These are phyloP conservation scores for Neofusicoccum ribis DNA, from an alignment of 2,329 filamentous ascomycete genomes.

Conservation along the genomic window DNA sequence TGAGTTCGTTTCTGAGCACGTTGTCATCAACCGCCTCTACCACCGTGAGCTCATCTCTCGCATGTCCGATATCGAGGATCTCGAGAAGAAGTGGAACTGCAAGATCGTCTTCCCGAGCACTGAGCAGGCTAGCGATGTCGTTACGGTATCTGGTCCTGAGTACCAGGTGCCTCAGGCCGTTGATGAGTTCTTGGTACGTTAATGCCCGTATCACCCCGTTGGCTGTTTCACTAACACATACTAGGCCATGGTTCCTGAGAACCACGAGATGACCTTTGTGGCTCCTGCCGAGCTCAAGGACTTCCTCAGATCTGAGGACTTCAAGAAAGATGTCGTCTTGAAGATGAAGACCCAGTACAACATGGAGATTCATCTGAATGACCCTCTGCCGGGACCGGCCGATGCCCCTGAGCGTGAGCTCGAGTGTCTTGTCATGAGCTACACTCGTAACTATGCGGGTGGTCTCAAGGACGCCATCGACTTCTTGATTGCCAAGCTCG, in stretches of 20 bases:
- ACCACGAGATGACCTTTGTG: conserved; percentile 84
- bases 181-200: conserved; percentile 78
- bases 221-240: conserved; percentile 31
- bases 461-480: conserved; percentile 95
- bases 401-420: conserved; percentile 44
- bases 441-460: conserved; percentile 96
- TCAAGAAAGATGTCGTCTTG: conserved; percentile 73
- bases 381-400: conserved; percentile 42
- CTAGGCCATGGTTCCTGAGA: conserved; percentile 94
- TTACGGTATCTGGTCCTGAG: conserved; percentile 93
- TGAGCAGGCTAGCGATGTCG: conserved; percentile 93
- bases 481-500: conserved; percentile 82
- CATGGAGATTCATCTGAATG: conserved; percentile 76
- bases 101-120: conserved; percentile 98
- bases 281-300: conserved; percentile 73
- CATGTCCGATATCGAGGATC: conserved; percentile 83
- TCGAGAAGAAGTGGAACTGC: conserved; percentile 99
- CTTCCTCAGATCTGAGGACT: conserved; percentile 79
- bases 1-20: conserved; percentile 91
- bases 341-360: conserved; percentile 92
- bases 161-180: conserved; percentile 98
- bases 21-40: conserved; percentile 91
- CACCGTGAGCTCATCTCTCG: conserved; percentile 91
- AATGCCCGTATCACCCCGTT: not conserved
- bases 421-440: conserved; percentile 55